A percentile compares a stretch with the other conserved stretches of the same genome.
These are phyloP conservation scores for Xanthoceras sorbifolium DNA, from an alignment of 345 rosid genomes.

Conservation along the genomic window DNA sequence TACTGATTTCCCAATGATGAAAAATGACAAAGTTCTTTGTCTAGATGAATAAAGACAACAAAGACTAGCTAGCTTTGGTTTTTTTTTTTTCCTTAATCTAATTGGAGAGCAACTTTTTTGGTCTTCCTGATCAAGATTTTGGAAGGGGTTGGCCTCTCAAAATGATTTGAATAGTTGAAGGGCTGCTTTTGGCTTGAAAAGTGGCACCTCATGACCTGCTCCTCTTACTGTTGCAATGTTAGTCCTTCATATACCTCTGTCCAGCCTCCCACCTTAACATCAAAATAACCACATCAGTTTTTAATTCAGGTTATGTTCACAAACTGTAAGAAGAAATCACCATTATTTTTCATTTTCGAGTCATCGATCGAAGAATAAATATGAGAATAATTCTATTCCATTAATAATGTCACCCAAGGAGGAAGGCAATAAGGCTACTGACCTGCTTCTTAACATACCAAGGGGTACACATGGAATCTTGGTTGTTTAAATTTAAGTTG, in stretches of 20 bases:
- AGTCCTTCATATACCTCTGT: conserved; percentile 89
- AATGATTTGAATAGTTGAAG: conserved; percentile 81
- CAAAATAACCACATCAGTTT: not conserved
- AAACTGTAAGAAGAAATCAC: no score
- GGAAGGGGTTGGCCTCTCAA: conserved; percentile 80
- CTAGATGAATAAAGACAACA: not conserved
- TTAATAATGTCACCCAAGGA: no score
- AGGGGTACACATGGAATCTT: conserved; percentile 91
- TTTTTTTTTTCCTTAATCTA: not conserved
- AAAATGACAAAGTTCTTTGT: not conserved
- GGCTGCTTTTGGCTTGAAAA: conserved; percentile 89
- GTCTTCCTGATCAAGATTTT: conserved; percentile 37
- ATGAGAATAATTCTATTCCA: no score
- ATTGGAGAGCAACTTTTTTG: not conserved
- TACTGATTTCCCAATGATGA: not conserved
- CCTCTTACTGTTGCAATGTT: conserved; percentile 95
- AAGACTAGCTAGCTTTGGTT: not conserved
- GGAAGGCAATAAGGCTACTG: conserved; percentile 14
- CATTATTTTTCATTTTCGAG: no score
- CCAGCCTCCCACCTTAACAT: conserved; percentile 90
- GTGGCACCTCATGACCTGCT: conserved; percentile 97
- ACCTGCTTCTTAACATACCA: conserved; percentile 97
- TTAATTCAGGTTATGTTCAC: no score
- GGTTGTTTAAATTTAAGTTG: conserved; percentile 60
- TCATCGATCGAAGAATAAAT: no score